Evolutionary conservation across 441 rosid genomes (phyloP), one percentile per base, ranked within the genome.

Genomic region (Erysimum cheiri): DNA sequence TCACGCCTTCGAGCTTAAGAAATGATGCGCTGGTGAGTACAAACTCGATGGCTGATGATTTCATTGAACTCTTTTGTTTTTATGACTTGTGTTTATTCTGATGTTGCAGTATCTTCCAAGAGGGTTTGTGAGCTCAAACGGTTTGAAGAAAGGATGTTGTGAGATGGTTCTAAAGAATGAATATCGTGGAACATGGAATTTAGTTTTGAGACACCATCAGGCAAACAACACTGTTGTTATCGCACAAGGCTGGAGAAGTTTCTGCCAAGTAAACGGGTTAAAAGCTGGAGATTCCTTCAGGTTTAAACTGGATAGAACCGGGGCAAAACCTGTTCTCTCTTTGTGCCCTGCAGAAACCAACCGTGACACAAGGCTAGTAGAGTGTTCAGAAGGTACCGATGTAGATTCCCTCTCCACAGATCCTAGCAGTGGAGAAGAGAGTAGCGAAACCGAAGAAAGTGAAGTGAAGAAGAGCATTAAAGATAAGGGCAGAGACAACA

Each of bases 81-180:
- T 35, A 46, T 57, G 46, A 46, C 29, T 32, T 36, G 37, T 57
- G 64, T 32, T 37, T 48, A 12, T 31, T 70, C 12, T 70, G 52
- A 40, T 39, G 15, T 52, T 61, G 43, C 54, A 72, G 76, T 64
- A 56, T 64, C 64, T 72, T 46, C 64, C 76, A 64, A 60, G 3
- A 39, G 26, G n/a, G 4, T 74, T 74, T 74, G 36, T 44, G 72
- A 69, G 33, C 6, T 69, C 74, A 28, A 69, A 74, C 61, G 74
- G 60, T 61, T 22, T 75, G 9, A 54, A 69, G 31, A 4, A 39
- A 44, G 33, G 29, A 37, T 55, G 64, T 33, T 7, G 65, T 55
- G 69, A 69, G 64, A 62, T 69, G 4, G 33, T 74, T 62, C 10
- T 74, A 46, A 61, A 57, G 74, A 56, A 69, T 53, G 70, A 46